Evolutionary conservation across 208 protist genomes (phyloP), one percentile per base, ranked within the genome.

Genomic region (Balamuthia mandrillaris): DNA sequence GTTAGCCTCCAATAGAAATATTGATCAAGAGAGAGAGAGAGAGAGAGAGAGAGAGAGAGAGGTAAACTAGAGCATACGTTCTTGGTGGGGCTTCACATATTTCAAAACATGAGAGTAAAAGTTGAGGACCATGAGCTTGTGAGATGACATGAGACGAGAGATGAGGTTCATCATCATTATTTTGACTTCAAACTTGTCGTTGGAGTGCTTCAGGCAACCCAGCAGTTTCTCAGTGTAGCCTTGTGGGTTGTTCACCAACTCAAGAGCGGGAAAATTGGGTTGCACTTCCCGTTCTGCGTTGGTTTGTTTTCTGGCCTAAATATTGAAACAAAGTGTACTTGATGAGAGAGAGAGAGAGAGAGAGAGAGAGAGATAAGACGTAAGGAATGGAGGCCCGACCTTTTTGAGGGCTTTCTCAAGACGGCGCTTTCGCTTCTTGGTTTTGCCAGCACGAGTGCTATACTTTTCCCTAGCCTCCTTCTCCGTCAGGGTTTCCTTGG

Each of bases 101-200:
- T 95, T 94, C 88, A 98, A 95, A 21, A 99, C 70, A 79, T 96
- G 99, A 21, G 95, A 92, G 90, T 99, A 99, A 31, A 99, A 96
- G 37, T 96, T 96, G 37, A 98, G 93, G 42, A 98, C 87, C 9
- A 98, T 84, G 18, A 99, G 92, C 79, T 98, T 94, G 89, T 99
- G 95, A 85, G 95, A 91, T 7, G 91, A 95, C 33, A 99, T 93
- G 18, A 96, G 87, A 54, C 96, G 94, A 24, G 96, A 96, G 88
- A 99, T 95, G 9, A 99, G 94, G 83, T 98, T 98, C 79, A 99
- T 94, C 79, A 97, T 96, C 35, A 98, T 87, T 7, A 99, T 81
- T 39, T 96, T 65, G 41, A 84, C 60, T 52, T 98, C 96, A 87
- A 98, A 99, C 12, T 93, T 91, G 79, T 98, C 96, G 9, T 92